A percentile compares a stretch with the other conserved stretches of the same genome.
Evolutionary conservation across 805 yeast species (phyloP).

Genomic region (Starmera dryadoides): DNA sequence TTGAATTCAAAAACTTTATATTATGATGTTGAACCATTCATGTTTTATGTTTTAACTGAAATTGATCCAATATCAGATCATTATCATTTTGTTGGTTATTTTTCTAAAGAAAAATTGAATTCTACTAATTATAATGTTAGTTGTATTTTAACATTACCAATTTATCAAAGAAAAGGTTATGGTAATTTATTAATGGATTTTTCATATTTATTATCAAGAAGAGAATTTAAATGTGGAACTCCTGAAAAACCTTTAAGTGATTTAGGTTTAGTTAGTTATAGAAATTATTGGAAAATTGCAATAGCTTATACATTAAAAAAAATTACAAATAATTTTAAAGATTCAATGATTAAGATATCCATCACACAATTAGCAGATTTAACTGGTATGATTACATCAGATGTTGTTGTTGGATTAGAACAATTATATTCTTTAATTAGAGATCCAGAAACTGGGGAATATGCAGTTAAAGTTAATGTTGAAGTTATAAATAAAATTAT

Average conservation of each 20-base stretch:
- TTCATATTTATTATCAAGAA: constrained; percentile 69
- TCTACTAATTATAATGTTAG: constrained; percentile 77
- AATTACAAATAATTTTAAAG: constrained; percentile 3
- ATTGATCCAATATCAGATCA: constrained; percentile 35
- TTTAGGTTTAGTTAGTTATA: constrained; percentile 76
- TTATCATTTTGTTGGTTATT: constrained; percentile 88
- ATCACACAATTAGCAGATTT: constrained; percentile 54
- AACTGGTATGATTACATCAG: constrained; percentile 85
- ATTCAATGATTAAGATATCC: constrained; percentile 27
- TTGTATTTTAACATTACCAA: constrained; percentile 86
- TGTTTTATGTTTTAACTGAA: constrained; percentile 80
- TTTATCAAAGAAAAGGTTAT: constrained; percentile 80
- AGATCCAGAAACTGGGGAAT: constrained; percentile 36
- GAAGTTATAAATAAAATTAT: constrained; percentile 34
- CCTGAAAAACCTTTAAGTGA: constrained; percentile 94
- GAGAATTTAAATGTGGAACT: constrained; percentile 77
- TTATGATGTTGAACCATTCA: constrained; percentile 93
- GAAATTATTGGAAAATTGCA: constrained; percentile 77
- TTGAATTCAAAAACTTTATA: constrained; percentile 87
- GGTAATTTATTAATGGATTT: constrained; percentile 87
- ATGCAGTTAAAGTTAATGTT: constrained; percentile 47
- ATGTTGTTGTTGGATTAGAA: constrained; percentile 82
- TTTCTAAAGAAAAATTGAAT: constrained; percentile 76
- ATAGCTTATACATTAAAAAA: constrained; percentile 37
- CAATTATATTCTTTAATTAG: constrained; percentile 55